phyloP scores from a whole-genome alignment of 2,329 filamentous ascomycete genomes.

The Ophiostoma perfectum region DNA sequence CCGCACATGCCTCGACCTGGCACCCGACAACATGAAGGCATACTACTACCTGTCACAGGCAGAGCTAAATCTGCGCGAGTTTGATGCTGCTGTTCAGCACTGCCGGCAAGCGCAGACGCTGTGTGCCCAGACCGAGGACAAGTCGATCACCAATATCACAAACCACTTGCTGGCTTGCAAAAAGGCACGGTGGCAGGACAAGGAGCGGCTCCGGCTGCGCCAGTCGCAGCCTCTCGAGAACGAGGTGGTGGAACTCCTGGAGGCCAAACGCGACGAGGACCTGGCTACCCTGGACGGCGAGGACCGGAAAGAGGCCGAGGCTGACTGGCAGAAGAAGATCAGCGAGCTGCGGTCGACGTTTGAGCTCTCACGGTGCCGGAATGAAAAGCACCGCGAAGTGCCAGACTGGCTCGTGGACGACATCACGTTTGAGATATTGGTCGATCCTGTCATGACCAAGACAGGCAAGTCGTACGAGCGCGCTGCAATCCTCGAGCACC shows the following conservation, averaged over 20 bases:
- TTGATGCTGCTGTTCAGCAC: conserved; percentile 64
- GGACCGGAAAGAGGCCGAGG: conserved; percentile 39
- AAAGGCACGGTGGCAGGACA: conserved; percentile 76
- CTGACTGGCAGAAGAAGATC: conserved; percentile 46
- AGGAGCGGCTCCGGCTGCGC: conserved; percentile 57
- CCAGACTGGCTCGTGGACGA: conserved; percentile 75
- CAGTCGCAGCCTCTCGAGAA: conserved; percentile 54
- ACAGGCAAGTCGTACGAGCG: conserved; percentile 89
- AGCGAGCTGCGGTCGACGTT: conserved; percentile 44
- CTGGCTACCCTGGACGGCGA: conserved; percentile 44
- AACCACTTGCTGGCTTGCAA: conserved; percentile 72
- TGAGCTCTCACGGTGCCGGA: conserved; percentile 43
- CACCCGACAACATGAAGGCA: conserved; percentile 68
- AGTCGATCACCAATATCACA: conserved; percentile 65
- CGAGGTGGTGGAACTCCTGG: conserved; percentile 52
- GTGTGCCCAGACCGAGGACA: conserved; percentile 57
- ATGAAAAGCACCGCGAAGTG: conserved; percentile 51
- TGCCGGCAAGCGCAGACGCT: conserved; percentile 68
- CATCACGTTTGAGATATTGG: conserved; percentile 68
- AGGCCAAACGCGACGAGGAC: conserved; percentile 39
- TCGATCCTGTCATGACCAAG: conserved; percentile 69
- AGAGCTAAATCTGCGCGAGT: conserved; percentile 66
- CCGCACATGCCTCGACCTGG: conserved; percentile 63
- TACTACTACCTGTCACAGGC: conserved; percentile 80
- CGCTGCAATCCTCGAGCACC: conserved; percentile 75